Base-by-base conservation (phyloP, 75 land plant species). In the Selaginella moellendorffii region DNA sequence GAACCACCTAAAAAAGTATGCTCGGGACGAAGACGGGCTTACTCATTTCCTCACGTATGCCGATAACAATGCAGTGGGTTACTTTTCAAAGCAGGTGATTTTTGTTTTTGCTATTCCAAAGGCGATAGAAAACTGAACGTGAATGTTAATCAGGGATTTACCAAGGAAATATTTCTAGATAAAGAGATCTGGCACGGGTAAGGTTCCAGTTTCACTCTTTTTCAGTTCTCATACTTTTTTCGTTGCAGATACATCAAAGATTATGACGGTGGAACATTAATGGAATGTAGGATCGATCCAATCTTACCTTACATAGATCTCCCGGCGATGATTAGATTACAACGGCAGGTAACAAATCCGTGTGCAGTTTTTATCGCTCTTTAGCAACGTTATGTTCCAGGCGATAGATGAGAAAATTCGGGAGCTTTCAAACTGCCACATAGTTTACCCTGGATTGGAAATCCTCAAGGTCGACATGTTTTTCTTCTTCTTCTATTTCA, bases 181-280 rank as follows among this genome's bases (percentile, higher is more conserved):
- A 89, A 82, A 65, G 96, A 95, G 23, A 65, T 83, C 68, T 95
- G 99, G 99, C 90, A 95, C 46, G 99, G 99, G 99, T 95, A 90
- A 19, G 19, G 24, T 56, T n/a, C 24, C 20, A 62, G 28, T n/a
- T 27, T 9, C n/a, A 62, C 8, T 5, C n/a, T 62, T 52, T 8
- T 14, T 18, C 65, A 29, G n/a, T 31, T 1, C 30, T n/a, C 31
- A 10, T 64, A 10, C 2, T 2, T 67, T 62, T 28, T 71, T 51
- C 52, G 24, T 46, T 73, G 25, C 62, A 92, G 99, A 67, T 95
- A 86, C 71, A 95, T 95, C 26, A 95, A 95, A 71, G 99, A 95
- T 61, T 95, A 95, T 70, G 99, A 95, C 83, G 96, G 99, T n/a
- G 99, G 85, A 29, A 86, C 81, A 1, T 80, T 95, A 18, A 89